phyloP scores from a whole-genome alignment of 2,329 filamentous ascomycete genomes.

The Alternaria consortialis region DNA sequence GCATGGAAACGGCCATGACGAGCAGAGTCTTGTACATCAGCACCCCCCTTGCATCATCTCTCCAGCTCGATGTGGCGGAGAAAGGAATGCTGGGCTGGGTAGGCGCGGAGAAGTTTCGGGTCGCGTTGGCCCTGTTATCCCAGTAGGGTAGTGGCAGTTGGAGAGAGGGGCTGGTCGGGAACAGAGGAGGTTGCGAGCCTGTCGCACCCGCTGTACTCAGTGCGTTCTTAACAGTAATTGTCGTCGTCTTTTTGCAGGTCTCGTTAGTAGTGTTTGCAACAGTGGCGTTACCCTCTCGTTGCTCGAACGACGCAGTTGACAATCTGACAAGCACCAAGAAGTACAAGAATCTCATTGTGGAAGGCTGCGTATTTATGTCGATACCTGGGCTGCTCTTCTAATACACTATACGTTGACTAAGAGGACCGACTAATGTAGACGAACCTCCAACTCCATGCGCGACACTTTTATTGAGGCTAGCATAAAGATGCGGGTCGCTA shows the following conservation, averaged over 20 bases:
- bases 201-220: neutral
- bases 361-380: neutral
- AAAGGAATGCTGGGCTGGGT: constrained; percentile 12
- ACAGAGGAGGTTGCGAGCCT: constrained; percentile 10
- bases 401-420: neutral
- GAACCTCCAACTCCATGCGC: neutral
- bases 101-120: constrained; percentile 11
- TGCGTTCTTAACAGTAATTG: neutral
- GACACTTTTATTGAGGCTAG: neutral
- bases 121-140: constrained; percentile 17
- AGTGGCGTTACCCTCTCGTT: neutral
- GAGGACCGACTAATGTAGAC: neutral
- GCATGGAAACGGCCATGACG: constrained; percentile 6
- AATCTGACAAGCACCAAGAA: constrained; percentile 8
- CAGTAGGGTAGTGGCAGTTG: constrained; percentile 9
- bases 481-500: neutral
- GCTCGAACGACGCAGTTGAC: neutral
- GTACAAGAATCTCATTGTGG: constrained; percentile 6
- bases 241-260: constrained; percentile 4
- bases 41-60: constrained; percentile 2
- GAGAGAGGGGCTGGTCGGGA: constrained; percentile 14
- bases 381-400: too few relatives aligned
- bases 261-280: neutral
- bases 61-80: constrained; percentile 9
- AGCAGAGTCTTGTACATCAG: constrained; percentile 6